These are phyloP conservation scores for Castanea mollissima DNA, from an alignment of 306 rosid species.

Conservation along the genomic window DNA sequence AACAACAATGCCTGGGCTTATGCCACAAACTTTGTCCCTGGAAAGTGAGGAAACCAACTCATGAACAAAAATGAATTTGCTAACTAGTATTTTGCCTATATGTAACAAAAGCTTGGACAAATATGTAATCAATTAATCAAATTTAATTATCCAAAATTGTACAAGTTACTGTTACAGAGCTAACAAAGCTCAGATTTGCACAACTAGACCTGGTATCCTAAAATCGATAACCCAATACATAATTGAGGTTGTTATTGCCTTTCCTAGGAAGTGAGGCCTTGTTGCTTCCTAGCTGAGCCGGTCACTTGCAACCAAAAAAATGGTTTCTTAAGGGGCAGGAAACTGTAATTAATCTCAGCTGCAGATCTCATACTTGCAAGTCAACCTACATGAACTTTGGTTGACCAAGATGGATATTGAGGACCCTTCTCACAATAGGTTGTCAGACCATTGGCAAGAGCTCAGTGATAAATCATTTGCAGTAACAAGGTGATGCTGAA, in stretches of 20 bases:
- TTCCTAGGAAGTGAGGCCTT: neutral
- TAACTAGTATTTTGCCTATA: neutral
- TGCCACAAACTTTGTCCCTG: constrained; percentile 36
- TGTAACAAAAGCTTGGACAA: neutral
- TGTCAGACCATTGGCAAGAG: neutral
- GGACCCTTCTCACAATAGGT: neutral
- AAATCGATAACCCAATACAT: neutral
- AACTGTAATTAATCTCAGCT: neutral
- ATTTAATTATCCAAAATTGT: neutral
- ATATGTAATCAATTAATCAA: neutral
- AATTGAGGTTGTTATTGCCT: neutral
- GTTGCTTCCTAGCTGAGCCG: neutral
- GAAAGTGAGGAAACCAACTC: constrained; percentile 25
- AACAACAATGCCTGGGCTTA: constrained; percentile 32
- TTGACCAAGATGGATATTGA: constrained; percentile 4
- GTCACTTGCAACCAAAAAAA: neutral
- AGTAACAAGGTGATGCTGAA: neutral
- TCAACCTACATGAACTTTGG: neutral
- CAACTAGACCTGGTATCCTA: neutral
- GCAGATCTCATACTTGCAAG: neutral
- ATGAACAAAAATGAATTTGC: neutral
- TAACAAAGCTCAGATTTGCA: constrained; percentile 1
- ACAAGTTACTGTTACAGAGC: neutral
- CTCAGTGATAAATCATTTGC: neutral
- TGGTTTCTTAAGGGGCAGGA: neutral